These are phyloP conservation scores for Mariannaea sp. DNA, from an alignment of 2,329 filamentous ascomycete genomes.

Conservation along the genomic window DNA sequence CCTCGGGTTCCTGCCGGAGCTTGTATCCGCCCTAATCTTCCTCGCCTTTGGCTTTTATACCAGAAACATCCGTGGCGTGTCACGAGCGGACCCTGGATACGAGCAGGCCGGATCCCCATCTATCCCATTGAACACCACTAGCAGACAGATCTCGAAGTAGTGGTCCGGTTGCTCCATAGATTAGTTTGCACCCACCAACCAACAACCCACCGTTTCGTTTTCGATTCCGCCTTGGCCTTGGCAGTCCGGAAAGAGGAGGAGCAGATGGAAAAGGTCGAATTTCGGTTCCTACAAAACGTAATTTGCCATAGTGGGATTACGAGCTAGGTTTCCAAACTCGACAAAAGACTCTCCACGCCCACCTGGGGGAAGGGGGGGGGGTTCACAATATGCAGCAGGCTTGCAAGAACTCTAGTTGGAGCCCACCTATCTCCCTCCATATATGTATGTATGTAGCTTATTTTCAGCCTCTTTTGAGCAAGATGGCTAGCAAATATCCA, in stretches of 20 bases:
- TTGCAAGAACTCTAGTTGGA: no score
- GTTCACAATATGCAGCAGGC: no score
- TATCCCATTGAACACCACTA: background rate
- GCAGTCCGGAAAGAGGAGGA: background rate
- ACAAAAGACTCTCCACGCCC: no score
- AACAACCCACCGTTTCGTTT: no score
- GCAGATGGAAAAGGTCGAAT: background rate
- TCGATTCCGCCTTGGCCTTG: no score
- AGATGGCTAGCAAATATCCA: no score
- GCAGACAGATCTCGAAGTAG: background rate
- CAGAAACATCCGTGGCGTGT: background rate
- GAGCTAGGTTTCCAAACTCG: no score
- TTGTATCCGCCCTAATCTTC: slow-evolving; percentile 9
- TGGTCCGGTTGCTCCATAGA: background rate
- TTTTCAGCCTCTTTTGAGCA: no score
- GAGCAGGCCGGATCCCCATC: background rate
- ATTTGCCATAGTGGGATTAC: background rate
- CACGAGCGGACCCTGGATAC: slow-evolving; percentile 2
- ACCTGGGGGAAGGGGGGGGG: no score
- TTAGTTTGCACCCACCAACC: no score
- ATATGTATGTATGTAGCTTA: no score
- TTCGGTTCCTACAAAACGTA: background rate
- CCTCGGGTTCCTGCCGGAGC: slow-evolving; percentile 12
- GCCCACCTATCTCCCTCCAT: no score
- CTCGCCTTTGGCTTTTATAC: slow-evolving; percentile 8